phyloP scores from a whole-genome alignment of 768 basidiomycete species.

The Phallus indusiatus region DNA sequence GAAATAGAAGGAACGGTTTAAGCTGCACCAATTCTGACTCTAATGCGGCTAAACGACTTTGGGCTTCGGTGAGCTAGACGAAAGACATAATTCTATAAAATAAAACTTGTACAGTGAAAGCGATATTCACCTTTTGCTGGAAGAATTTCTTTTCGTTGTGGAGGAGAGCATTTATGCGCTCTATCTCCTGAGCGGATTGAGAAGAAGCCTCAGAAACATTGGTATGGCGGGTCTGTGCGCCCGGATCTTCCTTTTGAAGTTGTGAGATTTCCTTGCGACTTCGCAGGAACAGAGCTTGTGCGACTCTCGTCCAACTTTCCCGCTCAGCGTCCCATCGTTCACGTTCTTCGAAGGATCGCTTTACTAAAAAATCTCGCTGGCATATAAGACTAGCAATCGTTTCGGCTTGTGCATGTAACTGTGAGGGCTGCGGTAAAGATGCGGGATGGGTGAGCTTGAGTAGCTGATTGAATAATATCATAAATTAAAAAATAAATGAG shows the following conservation, averaged over 20 bases:
- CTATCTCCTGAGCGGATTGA: conserved; percentile 36
- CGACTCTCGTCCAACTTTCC: conserved; percentile 54
- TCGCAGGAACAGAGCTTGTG: conserved; percentile 53
- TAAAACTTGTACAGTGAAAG: conserved; percentile 1
- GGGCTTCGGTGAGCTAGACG: conserved; percentile 48
- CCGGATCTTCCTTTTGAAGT: conserved; percentile 23
- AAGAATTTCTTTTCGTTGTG: conserved; percentile 55
- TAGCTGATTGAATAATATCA: conserved; percentile 7
- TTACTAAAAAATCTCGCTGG: conserved; percentile 51
- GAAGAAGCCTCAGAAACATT: conserved; percentile 4
- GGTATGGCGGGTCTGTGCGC: neutral
- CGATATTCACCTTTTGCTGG: conserved; percentile 47
- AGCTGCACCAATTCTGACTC: conserved; percentile 59
- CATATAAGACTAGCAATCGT: conserved; percentile 44
- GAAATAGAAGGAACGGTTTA: conserved; percentile 60
- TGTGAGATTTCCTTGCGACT: conserved; percentile 32
- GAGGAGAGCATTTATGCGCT: conserved; percentile 37
- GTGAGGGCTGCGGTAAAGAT: conserved; percentile 12
- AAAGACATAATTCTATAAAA: conserved; percentile 9
- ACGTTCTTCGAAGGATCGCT: conserved; percentile 47
- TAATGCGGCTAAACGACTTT: conserved; percentile 41
- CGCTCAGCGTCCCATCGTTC: conserved; percentile 53
- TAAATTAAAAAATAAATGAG: conserved; percentile 10
- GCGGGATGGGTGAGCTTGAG: conserved; percentile 23
- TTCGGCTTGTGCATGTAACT: conserved; percentile 51